Evolutionary conservation across 257 asterid species (phyloP).

Genomic region (Solanum tacnaense): DNA sequence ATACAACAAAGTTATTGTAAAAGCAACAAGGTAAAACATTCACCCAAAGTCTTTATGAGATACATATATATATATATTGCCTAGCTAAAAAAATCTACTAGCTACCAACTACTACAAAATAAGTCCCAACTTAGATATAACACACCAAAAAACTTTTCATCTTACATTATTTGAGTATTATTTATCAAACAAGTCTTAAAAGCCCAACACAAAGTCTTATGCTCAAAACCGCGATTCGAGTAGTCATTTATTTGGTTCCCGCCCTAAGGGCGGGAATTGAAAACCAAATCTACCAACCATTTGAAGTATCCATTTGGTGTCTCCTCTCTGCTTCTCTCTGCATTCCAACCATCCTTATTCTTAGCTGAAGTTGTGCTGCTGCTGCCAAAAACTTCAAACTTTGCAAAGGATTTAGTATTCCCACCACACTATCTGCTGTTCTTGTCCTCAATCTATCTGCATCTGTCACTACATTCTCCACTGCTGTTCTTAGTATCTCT

Average conservation of each 20-base stretch:
- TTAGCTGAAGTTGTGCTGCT: slow-evolving; percentile 16
- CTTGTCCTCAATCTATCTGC: slow-evolving; percentile 40
- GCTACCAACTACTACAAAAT: background rate
- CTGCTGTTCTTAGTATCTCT: slow-evolving; percentile 16
- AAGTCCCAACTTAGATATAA: background rate
- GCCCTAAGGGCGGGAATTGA: too few species aligned
- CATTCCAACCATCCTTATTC: slow-evolving; percentile 12
- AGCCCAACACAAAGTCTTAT: background rate
- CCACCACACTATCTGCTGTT: slow-evolving; percentile 28
- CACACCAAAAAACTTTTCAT: background rate
- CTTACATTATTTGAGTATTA: background rate
- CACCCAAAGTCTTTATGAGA: background rate
- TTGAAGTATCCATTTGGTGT: background rate
- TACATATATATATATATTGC: background rate
- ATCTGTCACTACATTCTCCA: slow-evolving; percentile 22
- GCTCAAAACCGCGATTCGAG: background rate
- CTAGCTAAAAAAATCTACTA: background rate
- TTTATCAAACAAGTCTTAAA: background rate
- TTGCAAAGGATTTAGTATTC: slow-evolving; percentile 28
- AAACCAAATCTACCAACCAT: slow-evolving; percentile 5
- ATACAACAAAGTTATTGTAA: background rate
- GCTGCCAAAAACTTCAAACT: slow-evolving; percentile 31
- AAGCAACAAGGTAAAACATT: background rate
- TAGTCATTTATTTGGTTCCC: too few species aligned
- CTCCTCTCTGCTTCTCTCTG: slow-evolving; percentile 15